Conservation (phyloP, 176 grass and related monocot species). For the Zea mays region Zm-B73-REFERENCE-NAM-5.0 NC_050100.1:213313001-213313500, state of each 20-base stretch:
- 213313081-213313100: too few relatives aligned
- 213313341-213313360: slow-evolving; percentile 34
- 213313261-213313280: slow-evolving; percentile 15
- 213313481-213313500: too few relatives aligned
- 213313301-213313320: not conserved
- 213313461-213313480: not conserved
- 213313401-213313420: slow-evolving; percentile 16
- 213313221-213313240: not conserved
- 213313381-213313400: slow-evolving; percentile 29
- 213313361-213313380: not conserved
- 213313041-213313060: too few relatives aligned
- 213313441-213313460: slow-evolving; percentile 14
- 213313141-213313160: too few relatives aligned
- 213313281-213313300: slow-evolving; percentile 36
- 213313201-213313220: not conserved
- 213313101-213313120: too few relatives aligned
- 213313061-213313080: too few relatives aligned
- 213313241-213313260: not conserved
- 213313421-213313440: not conserved
- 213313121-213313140: too few relatives aligned
- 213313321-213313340: not conserved
- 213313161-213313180: too few relatives aligned
- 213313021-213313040: too few relatives aligned
- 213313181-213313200: not conserved
- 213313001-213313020: too few relatives aligned